Conservation (phyloP, 176 grass and related monocot genomes). For the Cenchrus americanus region DNA sequence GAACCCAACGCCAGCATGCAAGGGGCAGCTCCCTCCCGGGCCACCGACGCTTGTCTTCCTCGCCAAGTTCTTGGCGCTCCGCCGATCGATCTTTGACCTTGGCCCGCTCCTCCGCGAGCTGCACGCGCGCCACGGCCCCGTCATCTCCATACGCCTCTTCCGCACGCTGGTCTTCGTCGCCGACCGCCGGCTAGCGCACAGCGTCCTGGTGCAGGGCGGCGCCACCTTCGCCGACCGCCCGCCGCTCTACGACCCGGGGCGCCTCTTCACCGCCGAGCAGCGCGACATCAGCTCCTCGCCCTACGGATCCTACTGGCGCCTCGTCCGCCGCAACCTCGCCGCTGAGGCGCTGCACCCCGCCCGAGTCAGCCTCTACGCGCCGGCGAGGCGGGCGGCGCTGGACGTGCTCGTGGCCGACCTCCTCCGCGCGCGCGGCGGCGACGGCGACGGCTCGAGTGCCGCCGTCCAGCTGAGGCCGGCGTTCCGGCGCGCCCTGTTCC, state of each 20-base stretch:
- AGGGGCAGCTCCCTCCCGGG: constrained; percentile 43
- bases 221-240: constrained; percentile 28
- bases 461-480: not conserved
- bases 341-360: constrained; percentile 41
- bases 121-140: constrained; percentile 23
- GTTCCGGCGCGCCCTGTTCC: not conserved
- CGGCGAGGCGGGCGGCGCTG: constrained; percentile 26
- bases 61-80: constrained; percentile 41
- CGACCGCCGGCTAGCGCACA: constrained; percentile 29
- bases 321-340: constrained; percentile 24
- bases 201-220: not conserved
- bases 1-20: not conserved
- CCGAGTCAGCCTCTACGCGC: not conserved
- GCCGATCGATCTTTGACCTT: constrained; percentile 39
- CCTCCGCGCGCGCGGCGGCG: constrained; percentile 1
- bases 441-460: not conserved
- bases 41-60: constrained; percentile 47
- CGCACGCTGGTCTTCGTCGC: constrained; percentile 55
- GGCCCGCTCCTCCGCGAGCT: constrained; percentile 44
- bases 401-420: constrained; percentile 36
- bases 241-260: not conserved
- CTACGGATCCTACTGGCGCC: constrained; percentile 59
- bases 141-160: constrained; percentile 51
- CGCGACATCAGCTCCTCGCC: constrained; percentile 46
- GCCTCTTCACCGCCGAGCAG: constrained; percentile 41